Evolutionary conservation across 257 asterid species (phyloP).

Genomic region (Avicennia marina): DNA sequence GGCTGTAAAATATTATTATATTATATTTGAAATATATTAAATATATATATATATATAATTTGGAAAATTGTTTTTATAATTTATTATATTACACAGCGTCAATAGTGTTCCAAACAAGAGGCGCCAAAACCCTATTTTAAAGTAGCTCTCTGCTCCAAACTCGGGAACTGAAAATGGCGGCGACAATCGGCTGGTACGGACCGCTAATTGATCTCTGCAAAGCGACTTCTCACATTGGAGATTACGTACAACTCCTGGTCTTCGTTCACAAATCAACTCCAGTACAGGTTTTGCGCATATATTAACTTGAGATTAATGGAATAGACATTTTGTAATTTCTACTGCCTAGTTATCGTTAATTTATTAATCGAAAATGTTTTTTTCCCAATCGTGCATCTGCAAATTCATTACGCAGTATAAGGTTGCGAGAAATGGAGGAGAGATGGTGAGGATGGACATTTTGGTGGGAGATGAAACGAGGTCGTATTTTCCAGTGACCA

Average conservation of each 20-base stretch:
- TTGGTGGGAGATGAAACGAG: slow-evolving; percentile 71
- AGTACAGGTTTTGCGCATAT: slow-evolving; percentile 47
- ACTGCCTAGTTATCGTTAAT: neutral
- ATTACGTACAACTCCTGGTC: slow-evolving; percentile 56
- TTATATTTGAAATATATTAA: too few species aligned
- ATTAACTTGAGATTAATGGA: too few species aligned
- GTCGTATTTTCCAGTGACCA: slow-evolving; percentile 61
- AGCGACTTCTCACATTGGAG: slow-evolving; percentile 48
- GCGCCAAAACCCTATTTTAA: slow-evolving; percentile 7
- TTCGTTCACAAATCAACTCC: slow-evolving; percentile 60
- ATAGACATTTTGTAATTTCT: too few species aligned
- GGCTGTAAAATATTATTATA: too few species aligned
- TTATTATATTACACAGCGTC: too few species aligned
- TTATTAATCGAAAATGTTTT: neutral
- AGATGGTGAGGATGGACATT: slow-evolving; percentile 59
- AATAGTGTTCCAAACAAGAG: too few species aligned
- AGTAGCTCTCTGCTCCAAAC: neutral
- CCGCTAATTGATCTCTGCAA: slow-evolving; percentile 57
- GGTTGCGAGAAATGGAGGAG: slow-evolving; percentile 45
- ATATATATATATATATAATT: too few species aligned
- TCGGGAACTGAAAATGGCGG: slow-evolving; percentile 30
- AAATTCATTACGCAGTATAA: slow-evolving; percentile 53
- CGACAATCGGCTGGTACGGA: slow-evolving; percentile 69
- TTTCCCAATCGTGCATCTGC: neutral
- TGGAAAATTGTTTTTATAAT: too few species aligned